Conservation (phyloP, 1,139 yeast species). For the Hansenula sp. region DNA sequence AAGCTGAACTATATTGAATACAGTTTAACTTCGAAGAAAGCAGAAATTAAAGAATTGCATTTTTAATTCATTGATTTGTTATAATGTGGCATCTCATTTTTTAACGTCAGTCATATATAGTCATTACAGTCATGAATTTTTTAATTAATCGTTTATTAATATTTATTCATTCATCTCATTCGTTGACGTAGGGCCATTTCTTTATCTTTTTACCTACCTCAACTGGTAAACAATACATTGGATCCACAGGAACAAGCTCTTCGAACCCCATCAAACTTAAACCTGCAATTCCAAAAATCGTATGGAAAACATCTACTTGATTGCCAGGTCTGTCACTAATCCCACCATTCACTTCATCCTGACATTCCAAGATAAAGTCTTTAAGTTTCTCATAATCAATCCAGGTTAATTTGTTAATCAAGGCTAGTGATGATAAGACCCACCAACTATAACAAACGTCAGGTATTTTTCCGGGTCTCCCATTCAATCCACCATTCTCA, state of each 20-base stretch:
- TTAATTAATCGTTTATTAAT: not conserved
- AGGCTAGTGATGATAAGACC: conserved; percentile 80
- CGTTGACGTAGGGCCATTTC: conserved; percentile 45
- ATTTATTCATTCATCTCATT: conserved; percentile 2
- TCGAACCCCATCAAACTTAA: conserved; percentile 68
- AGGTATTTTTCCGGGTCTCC: conserved; percentile 93
- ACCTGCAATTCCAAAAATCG: conserved; percentile 87
- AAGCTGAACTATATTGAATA: conserved; percentile 69
- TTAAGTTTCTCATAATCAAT: conserved; percentile 61
- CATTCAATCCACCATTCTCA: conserved; percentile 90
- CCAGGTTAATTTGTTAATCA: conserved; percentile 68
- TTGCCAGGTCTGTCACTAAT: conserved; percentile 89
- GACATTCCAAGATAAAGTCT: conserved; percentile 69
- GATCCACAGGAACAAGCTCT: conserved; percentile 62
- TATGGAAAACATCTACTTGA: conserved; percentile 90
- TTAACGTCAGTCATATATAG: too few species aligned
- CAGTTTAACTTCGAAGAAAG: conserved; percentile 51
- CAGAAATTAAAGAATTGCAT: conserved; percentile 44
- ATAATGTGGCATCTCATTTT: too few species aligned
- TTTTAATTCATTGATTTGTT: conserved; percentile 31
- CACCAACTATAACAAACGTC: conserved; percentile 99
- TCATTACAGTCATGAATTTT: not conserved
- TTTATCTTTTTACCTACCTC: conserved; percentile 42
- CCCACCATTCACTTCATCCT: conserved; percentile 80
- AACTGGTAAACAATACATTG: conserved; percentile 80